Percentiles rank a stretch among this genome's conserved stretches.
Conservation (phyloP, 2,329 filamentous ascomycete genomes). For the Arthrobotrys musiformis region DNA sequence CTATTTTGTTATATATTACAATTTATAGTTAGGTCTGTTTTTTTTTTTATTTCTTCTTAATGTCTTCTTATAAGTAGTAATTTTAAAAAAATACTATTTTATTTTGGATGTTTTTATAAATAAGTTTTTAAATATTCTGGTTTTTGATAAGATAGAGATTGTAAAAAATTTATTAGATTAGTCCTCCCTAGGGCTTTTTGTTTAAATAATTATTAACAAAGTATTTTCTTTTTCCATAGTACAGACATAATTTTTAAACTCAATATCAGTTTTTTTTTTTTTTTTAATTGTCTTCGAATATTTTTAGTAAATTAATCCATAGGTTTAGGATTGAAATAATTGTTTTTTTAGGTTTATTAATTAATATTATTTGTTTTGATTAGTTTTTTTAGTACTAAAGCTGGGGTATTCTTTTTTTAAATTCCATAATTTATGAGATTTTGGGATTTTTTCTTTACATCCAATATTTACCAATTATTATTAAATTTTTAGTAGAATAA, state of each 20-base stretch:
- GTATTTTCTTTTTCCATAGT: background rate
- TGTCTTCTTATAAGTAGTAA: background rate
- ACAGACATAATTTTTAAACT: background rate
- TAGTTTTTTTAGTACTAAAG: background rate
- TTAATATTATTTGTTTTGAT: background rate
- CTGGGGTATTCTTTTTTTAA: background rate
- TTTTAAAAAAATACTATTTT: background rate
- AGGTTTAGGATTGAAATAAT: background rate
- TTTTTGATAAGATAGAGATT: background rate
- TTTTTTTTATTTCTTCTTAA: background rate
- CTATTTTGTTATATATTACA: background rate
- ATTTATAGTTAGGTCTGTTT: background rate
- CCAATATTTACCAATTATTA: background rate
- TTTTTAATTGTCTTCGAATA: background rate
- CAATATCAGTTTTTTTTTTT: background rate
- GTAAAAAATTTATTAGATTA: background rate
- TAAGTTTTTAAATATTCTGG: background rate
- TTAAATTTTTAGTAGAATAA: background rate
- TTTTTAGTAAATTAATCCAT: background rate
- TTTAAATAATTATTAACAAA: background rate
- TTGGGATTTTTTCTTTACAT: background rate
- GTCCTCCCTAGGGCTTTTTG: background rate
- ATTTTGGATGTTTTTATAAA: background rate
- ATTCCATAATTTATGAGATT: background rate
- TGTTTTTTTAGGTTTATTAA: background rate